These are phyloP conservation scores for Gillenia trifoliata DNA, from an alignment of 306 rosid species.

Conservation along the genomic window DNA sequence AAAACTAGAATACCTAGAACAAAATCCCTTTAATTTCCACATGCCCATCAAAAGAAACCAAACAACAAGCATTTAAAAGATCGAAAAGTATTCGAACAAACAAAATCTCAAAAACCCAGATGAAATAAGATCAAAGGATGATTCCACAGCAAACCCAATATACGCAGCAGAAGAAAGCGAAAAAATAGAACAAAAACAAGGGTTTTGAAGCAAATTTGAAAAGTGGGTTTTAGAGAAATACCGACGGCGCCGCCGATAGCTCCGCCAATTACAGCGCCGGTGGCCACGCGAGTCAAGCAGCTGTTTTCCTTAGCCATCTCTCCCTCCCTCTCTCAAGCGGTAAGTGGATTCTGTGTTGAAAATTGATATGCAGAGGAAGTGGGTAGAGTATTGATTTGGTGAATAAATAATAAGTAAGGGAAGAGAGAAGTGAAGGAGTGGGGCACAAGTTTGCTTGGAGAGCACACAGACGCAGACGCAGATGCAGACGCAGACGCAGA, in stretches of 20 bases:
- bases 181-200: not conserved
- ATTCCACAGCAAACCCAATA: not conserved
- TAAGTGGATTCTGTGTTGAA: not conserved
- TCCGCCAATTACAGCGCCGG: not conserved
- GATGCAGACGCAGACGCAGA: not conserved
- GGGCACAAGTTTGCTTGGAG: not conserved
- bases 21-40: not conserved
- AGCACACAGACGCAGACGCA: not conserved
- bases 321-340: not conserved
- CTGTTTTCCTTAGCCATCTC: not conserved
- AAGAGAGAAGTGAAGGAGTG: not conserved
- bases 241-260: constrained; percentile 1
- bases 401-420: not conserved
- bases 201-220: not conserved
- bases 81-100: not conserved
- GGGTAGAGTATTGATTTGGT: not conserved
- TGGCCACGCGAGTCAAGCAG: constrained; percentile 2
- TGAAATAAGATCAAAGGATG: not conserved
- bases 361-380: not conserved
- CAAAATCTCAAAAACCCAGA: not conserved
- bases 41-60: not conserved
- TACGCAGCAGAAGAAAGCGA: not conserved
- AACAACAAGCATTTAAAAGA: not conserved
- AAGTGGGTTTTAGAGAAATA: not conserved
- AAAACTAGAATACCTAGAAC: not conserved